Base-by-base conservation (phyloP, 2,329 filamentous ascomycete species). In the Aspergillus latus region DNA sequence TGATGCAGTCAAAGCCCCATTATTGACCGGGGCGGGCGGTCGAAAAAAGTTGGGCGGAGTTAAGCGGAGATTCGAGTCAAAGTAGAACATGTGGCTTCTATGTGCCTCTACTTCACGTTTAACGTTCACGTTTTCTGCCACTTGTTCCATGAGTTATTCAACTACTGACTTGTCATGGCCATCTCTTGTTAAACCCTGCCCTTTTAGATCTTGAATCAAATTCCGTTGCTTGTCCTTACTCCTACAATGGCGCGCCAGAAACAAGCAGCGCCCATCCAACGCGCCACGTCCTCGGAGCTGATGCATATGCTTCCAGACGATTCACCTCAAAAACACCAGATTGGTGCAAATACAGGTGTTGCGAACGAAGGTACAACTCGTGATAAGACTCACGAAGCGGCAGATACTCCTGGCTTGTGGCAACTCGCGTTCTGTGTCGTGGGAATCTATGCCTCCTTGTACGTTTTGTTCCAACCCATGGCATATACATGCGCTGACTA, bases 391-490 rank as follows among this genome's bases (percentile, higher is more conserved):
- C 62, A 65, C 16, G 67, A 68, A 37, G 60, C 68, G 15, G 64
- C 57, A 43, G 68, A 73, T 32, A 64, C 59, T 54, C 82, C 87
- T 7, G 89, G 90, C 4, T 71, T 90, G 30, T 69, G 88, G 67
- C 89, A 96, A 74, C 83, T 97, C 54, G 76, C 92, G 48, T 84
- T 96, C 59, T 93, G 92, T 62, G 91, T 97, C n/a, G 87, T 86
- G 5, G 94, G 94, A 58, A 99, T 99, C 66, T 99, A 99, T 74
- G 91, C 88, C 36, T 96, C 92, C 37, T 99, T 99, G 93, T 97
- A 84, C 59, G 70, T 65, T 39, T 21, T n/a, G 42, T 10, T 10
- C 29, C 9, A 10, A 5, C 30, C 11, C 26, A 21, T 15, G 21
- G 21, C 30, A 36, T 21, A 8, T 5, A 7, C 26, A 36, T 34